Evolutionary conservation across 805 yeast genomes (phyloP).

Genomic region (Debaryomyces prosopidis): DNA sequence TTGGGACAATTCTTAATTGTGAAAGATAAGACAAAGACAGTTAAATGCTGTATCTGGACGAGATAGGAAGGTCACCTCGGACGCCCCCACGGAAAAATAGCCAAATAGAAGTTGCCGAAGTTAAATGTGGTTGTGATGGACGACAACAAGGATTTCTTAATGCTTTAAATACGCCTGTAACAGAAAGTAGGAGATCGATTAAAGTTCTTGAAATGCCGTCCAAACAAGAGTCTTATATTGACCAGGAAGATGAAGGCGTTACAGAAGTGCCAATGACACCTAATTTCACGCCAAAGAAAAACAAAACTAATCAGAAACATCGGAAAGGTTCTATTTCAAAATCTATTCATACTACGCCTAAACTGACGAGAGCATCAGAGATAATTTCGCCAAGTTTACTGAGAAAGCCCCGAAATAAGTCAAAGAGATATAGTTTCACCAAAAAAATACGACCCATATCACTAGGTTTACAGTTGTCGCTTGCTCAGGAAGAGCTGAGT

Average conservation of each 20-base stretch:
- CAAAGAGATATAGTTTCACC: no score
- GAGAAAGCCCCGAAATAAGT: no score
- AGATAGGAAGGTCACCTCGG: no score
- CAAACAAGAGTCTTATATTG: not conserved
- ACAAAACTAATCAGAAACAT: slow-evolving; percentile 9
- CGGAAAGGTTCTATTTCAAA: not conserved
- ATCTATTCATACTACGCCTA: not conserved
- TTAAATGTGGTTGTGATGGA: not conserved
- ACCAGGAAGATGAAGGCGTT: not conserved
- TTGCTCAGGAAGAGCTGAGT: slow-evolving; percentile 4
- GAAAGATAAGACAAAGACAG: no score
- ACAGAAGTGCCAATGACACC: slow-evolving; percentile 23
- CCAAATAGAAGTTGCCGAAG: not conserved
- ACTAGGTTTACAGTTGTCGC: not conserved
- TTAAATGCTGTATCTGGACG: no score
- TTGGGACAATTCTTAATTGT: no score
- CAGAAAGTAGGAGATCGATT: not conserved
- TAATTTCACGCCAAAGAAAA: slow-evolving; percentile 31
- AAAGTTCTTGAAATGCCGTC: not conserved
- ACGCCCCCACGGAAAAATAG: no score
- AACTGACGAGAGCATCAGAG: not conserved
- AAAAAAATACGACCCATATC: no score
- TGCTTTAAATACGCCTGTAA: not conserved
- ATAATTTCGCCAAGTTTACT: no score
- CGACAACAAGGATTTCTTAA: not conserved